Conservation (phyloP, 129 eudicot species). For the Pittosporum tobira region DNA sequence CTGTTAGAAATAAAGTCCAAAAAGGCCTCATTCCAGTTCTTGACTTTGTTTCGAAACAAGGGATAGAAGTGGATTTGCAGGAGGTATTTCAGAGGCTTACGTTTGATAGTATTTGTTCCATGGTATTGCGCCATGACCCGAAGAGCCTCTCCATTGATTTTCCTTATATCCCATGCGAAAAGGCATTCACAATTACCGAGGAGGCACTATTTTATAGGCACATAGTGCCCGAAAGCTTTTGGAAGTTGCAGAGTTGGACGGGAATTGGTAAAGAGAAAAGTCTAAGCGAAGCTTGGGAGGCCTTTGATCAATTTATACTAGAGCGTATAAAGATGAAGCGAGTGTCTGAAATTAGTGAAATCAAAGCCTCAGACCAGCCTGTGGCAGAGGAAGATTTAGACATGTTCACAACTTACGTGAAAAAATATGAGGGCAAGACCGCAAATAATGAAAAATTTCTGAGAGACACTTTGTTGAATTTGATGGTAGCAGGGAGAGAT, state of each 20-base stretch:
- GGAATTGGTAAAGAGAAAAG: constrained; percentile 38
- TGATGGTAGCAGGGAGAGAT: constrained; percentile 55
- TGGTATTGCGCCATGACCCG: constrained; percentile 34
- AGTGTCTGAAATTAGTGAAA: neutral
- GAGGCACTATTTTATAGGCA: constrained; percentile 40
- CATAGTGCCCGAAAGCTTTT: constrained; percentile 22
- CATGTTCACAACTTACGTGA: constrained; percentile 14
- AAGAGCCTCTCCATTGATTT: constrained; percentile 20
- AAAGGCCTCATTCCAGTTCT: constrained; percentile 33
- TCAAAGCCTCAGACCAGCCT: no score
- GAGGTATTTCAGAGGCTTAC: constrained; percentile 42
- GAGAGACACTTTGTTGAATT: constrained; percentile 28
- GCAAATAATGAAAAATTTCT: constrained; percentile 12
- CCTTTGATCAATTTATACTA: constrained; percentile 31
- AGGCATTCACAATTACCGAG: constrained; percentile 26
- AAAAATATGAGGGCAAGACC: neutral
- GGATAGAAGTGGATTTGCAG: constrained; percentile 31
- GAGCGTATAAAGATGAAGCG: constrained; percentile 12
- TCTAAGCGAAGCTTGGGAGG: constrained; percentile 23
- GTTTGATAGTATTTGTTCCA: constrained; percentile 24
- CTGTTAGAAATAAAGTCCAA: constrained; percentile 16
- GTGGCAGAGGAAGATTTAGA: constrained; percentile 4
- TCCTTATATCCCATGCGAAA: constrained; percentile 26
- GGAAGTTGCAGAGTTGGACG: constrained; percentile 41
- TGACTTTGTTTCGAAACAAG: neutral